phyloP scores from a whole-genome alignment of 2,329 filamentous ascomycete species.

The Bipolaris oryzae region DNA sequence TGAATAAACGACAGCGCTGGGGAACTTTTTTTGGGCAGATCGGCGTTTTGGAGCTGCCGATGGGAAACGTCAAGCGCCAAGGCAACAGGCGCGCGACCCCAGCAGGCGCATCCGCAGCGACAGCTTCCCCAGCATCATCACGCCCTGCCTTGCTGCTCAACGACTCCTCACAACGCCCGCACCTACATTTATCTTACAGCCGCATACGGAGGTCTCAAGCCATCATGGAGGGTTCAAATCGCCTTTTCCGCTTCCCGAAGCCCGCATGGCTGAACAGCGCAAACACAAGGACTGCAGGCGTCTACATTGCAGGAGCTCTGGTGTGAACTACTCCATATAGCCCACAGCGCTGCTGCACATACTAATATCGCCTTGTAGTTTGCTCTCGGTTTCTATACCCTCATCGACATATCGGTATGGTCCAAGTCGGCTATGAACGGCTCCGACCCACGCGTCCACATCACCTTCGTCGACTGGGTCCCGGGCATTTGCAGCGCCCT shows the following conservation, averaged over 20 bases:
- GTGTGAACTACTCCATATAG: constrained; percentile 51
- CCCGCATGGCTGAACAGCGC: constrained; percentile 71
- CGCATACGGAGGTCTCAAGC: constrained; percentile 3
- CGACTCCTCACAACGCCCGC: constrained; percentile 6
- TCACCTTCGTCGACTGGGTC: constrained; percentile 75
- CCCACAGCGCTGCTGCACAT: not conserved
- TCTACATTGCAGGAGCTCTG: constrained; percentile 69
- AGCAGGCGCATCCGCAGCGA: constrained; percentile 25
- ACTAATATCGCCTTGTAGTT: constrained; percentile 56
- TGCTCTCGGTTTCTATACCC: constrained; percentile 71
- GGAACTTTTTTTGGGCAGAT: constrained; percentile 34
- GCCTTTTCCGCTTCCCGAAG: constrained; percentile 70
- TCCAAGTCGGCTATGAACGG: constrained; percentile 67
- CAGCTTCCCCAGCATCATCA: constrained; percentile 24
- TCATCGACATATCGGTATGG: constrained; percentile 69
- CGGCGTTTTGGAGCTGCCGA: constrained; percentile 21
- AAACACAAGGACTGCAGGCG: constrained; percentile 66
- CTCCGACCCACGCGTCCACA: constrained; percentile 60
- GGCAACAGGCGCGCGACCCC: constrained; percentile 36
- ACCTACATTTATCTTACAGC: constrained; percentile 2
- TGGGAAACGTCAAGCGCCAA: constrained; percentile 20
- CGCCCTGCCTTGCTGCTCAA: constrained; percentile 11
- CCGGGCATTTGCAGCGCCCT: constrained; percentile 72
- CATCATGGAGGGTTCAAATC: constrained; percentile 55
- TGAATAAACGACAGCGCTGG: constrained; percentile 5